Percentiles rank a stretch among this genome's conserved stretches.
Evolutionary conservation across 306 rosid genomes (phyloP).

Genomic region (Biancaea sappan): DNA sequence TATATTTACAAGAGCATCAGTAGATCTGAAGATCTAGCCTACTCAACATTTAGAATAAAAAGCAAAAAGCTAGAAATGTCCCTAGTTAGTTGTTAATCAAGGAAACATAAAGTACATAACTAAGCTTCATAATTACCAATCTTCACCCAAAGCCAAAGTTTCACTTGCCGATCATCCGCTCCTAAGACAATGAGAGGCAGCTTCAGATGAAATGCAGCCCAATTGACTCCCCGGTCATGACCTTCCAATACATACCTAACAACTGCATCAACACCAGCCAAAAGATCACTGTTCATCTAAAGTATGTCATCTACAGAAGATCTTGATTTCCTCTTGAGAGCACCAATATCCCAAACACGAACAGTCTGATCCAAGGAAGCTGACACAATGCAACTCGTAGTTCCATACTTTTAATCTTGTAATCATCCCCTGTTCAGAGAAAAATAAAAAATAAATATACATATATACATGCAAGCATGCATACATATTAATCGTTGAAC

Average conservation of each 20-base stretch:
- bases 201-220: slow-evolving; percentile 95
- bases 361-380: slow-evolving; percentile 97
- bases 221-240: slow-evolving; percentile 96
- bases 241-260: slow-evolving; percentile 98
- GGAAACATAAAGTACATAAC: background rate
- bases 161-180: slow-evolving; percentile 96
- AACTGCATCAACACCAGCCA: slow-evolving; percentile 92
- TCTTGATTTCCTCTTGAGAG: slow-evolving; percentile 86
- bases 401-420: slow-evolving; percentile 97
- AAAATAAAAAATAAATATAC: background rate
- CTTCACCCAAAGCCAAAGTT: slow-evolving; percentile 97
- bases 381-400: slow-evolving; percentile 95
- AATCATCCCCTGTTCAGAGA: slow-evolving; percentile 78
- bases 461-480: too few relatives aligned
- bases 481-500: background rate
- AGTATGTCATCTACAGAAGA: slow-evolving; percentile 90
- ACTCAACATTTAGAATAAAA: background rate
- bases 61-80: background rate
- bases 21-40: background rate
- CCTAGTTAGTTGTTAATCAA: background rate
- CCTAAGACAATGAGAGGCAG: slow-evolving; percentile 94
- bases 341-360: slow-evolving; percentile 95
- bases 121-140: slow-evolving; percentile 57
- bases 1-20: background rate
- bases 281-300: slow-evolving; percentile 95